Evolutionary conservation across 306 rosid genomes (phyloP).

Genomic region (Pachyrhizus erosus): DNA sequence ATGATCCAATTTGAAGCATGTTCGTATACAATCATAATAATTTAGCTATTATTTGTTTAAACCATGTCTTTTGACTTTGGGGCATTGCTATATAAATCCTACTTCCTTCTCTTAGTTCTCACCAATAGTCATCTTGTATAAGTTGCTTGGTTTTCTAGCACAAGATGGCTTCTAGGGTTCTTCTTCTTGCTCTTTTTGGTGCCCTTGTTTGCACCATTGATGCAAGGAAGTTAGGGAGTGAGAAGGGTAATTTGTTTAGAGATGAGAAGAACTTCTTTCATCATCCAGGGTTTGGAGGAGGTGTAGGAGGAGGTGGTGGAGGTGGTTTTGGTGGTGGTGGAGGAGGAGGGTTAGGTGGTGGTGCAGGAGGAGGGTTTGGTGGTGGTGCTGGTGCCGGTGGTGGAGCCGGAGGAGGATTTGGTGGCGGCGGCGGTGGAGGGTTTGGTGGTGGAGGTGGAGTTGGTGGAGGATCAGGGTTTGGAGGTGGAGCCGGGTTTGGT

Average conservation of each 20-base stretch:
- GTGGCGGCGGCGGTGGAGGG: constrained; percentile 56
- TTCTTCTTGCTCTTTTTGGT: constrained; percentile 57
- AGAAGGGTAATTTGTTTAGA: constrained; percentile 38
- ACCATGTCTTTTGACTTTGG: background rate
- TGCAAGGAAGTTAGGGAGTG: constrained; percentile 67
- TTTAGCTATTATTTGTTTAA: background rate
- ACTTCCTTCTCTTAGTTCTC: constrained; percentile 1
- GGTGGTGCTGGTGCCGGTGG: constrained; percentile 47
- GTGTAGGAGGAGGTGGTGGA: constrained; percentile 67
- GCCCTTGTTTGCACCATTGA: constrained; percentile 59
- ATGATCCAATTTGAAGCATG: constrained; percentile 50
- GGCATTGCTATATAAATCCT: constrained; percentile 53
- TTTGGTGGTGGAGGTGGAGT: constrained; percentile 54
- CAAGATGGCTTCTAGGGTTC: constrained; percentile 47
- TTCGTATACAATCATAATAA: constrained; percentile 26
- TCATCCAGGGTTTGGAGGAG: constrained; percentile 55
- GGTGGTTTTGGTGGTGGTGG: constrained; percentile 64
- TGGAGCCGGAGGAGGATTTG: constrained; percentile 50
- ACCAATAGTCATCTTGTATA: background rate
- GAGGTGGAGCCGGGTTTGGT: constrained; percentile 56
- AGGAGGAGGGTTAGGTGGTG: constrained; percentile 56
- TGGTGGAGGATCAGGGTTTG: constrained; percentile 60
- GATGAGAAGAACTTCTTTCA: constrained; percentile 56
- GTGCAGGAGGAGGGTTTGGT: constrained; percentile 55
- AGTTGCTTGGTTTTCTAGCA: background rate